Percentiles rank a stretch among this genome's conserved stretches.
phyloP scores from a whole-genome alignment of 2,329 filamentous ascomycete species.

The Penicillium sp. region DNA sequence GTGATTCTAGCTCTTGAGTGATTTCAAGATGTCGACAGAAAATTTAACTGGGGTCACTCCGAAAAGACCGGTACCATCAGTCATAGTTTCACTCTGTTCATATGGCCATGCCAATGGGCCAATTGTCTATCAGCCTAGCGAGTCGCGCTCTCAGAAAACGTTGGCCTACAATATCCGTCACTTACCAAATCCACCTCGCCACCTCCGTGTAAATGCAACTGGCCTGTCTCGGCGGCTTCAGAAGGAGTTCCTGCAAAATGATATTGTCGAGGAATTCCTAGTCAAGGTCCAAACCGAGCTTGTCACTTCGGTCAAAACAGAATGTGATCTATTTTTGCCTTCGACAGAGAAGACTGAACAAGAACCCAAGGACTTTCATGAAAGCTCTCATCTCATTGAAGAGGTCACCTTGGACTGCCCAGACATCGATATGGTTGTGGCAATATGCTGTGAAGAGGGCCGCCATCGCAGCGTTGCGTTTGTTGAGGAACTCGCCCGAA shows the following conservation, averaged over 20 bases:
- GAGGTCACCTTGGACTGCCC: neutral
- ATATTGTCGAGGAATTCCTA: constrained; percentile 7
- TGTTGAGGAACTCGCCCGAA: constrained; percentile 8
- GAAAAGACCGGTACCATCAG: neutral
- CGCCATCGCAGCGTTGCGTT: constrained; percentile 20
- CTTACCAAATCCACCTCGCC: constrained; percentile 15
- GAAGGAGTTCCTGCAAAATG: constrained; percentile 20
- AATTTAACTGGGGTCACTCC: no score
- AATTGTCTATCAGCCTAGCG: neutral
- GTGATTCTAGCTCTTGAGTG: neutral
- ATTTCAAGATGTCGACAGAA: neutral
- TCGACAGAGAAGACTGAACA: neutral
- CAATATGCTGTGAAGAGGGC: constrained; percentile 22
- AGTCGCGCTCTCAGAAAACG: neutral
- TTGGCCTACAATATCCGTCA: constrained; percentile 19
- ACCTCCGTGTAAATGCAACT: constrained; percentile 16
- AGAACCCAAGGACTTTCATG: neutral
- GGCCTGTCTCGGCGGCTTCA: constrained; percentile 16
- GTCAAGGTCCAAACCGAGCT: constrained; percentile 4
- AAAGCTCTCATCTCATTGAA: neutral
- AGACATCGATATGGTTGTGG: constrained; percentile 8
- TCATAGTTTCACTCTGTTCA: constrained; percentile 13
- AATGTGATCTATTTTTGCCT: neutral
- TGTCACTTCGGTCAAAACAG: neutral
- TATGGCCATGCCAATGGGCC: constrained; percentile 18